These are phyloP conservation scores for Peltaster fructicola DNA, from an alignment of 2,329 filamentous ascomycete genomes.

Conservation along the genomic window DNA sequence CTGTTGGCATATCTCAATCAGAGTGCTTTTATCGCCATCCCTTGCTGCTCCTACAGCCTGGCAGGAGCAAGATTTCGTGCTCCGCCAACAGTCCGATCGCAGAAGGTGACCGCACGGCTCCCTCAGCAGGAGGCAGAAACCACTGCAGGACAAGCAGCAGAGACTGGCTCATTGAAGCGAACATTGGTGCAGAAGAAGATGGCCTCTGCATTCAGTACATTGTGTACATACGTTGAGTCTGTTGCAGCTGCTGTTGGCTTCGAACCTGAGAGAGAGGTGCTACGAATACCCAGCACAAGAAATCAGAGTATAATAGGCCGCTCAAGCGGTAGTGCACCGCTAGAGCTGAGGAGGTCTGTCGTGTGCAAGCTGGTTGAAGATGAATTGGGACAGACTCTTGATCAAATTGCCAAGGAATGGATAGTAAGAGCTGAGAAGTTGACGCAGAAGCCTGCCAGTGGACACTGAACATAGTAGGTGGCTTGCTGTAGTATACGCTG, in stretches of 20 bases:
- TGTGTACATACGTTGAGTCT: slow-evolving; percentile 59
- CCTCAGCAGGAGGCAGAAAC: slow-evolving; percentile 8
- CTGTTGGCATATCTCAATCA: slow-evolving; percentile 59
- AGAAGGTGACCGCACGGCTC: slow-evolving; percentile 5
- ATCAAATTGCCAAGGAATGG: slow-evolving; percentile 31
- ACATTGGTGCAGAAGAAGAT: slow-evolving; percentile 17
- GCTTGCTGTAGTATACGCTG: too few relatives aligned
- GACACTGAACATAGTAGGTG: slow-evolving; percentile 21
- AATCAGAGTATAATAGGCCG: slow-evolving; percentile 70
- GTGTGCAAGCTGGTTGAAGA: slow-evolving; percentile 27
- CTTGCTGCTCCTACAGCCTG: slow-evolving; percentile 84
- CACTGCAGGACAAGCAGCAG: slow-evolving; percentile 11
- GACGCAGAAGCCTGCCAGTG: slow-evolving; percentile 27
- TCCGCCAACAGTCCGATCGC: slow-evolving; percentile 11
- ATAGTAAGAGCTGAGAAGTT: slow-evolving; percentile 32
- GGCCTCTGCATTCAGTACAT: slow-evolving; percentile 61
- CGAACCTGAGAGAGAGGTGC: slow-evolving; percentile 61
- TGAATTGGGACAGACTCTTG: slow-evolving; percentile 30
- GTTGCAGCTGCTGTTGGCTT: slow-evolving; percentile 60
- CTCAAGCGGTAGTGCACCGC: not conserved
- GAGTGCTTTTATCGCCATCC: slow-evolving; percentile 79
- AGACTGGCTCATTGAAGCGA: slow-evolving; percentile 19
- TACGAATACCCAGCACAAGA: slow-evolving; percentile 81
- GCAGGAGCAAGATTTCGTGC: slow-evolving; percentile 58
- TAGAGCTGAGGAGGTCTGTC: not conserved